Evolutionary conservation across 2,329 filamentous ascomycete genomes (phyloP), one percentile per base, ranked within the genome.

Genomic region (Colletotrichum theobromicola): DNA sequence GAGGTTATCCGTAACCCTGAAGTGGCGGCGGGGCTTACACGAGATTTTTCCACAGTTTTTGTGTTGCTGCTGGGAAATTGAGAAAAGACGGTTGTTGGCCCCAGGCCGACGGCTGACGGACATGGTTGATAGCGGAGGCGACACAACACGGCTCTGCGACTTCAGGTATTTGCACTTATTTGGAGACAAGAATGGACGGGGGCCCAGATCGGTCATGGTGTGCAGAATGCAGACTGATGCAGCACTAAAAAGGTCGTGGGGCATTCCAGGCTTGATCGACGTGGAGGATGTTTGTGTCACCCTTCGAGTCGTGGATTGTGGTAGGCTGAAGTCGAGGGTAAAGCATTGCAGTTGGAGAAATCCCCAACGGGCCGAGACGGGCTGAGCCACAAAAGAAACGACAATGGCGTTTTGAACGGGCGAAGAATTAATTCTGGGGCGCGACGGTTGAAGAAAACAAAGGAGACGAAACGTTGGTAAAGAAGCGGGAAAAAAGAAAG

Each of bases 201-300:
- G 42, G 10, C 37, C 34, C n/a, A n/a, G 32, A 46, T 28, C 57
- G 24, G 24, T 61, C 9, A 34, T n/a, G 24, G 60, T 37, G 42
- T 21, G 18, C 57, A 42, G 32, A 16, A n/a, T 24, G 30, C 26
- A n/a, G 21, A 32, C 28, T 50, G 35, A 28, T 71, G 37, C 55
- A 62, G n/a, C 24, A 30, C 61, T 34, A 18, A 26, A 15, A 16
- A n/a, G 9, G 26, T 65, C 61, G 34, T 67, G 72, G 72, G 62
- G 61, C 68, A 72, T 50, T 67, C 68, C 57, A 63, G 72, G 57
- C 68, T 63, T 37, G 72, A 74, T 72, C 68, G 67, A 62, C 67
- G 34, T 24, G 42, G 24, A 37, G 67, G 53, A 57, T 32, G 70
- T 13, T 21, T 65, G 37, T 42, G 46, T 70, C 35, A 58, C 34